Conservation (phyloP, 2,329 filamentous ascomycete genomes). For the Cladosporium velox region DNA sequence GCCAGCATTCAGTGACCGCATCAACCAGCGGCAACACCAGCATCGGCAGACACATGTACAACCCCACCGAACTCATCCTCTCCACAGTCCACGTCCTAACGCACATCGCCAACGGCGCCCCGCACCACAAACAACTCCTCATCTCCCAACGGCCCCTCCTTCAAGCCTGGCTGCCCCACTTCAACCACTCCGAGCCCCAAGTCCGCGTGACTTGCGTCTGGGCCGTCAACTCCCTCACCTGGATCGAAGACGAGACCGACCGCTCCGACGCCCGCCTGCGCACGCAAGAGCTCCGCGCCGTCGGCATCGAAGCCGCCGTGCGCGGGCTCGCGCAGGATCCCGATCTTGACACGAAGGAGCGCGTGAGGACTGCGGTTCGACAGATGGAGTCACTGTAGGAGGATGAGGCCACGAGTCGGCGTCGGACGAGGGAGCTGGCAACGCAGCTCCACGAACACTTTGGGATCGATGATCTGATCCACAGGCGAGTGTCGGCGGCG, state of each 20-base stretch:
- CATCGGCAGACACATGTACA: conserved; percentile 39
- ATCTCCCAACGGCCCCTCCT: conserved; percentile 77
- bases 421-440: neutral
- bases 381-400: conserved; percentile 54
- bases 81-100: conserved; percentile 80
- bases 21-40: conserved; percentile 44
- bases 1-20: conserved; percentile 24
- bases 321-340: conserved; percentile 53
- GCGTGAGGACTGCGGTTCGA: conserved; percentile 76
- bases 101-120: conserved; percentile 80
- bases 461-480: neutral
- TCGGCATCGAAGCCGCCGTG: conserved; percentile 46
- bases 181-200: conserved; percentile 69
- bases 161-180: conserved; percentile 70
- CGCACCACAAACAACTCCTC: conserved; percentile 75
- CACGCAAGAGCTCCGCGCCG: conserved; percentile 68
- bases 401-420: neutral
- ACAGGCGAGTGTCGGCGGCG: neutral
- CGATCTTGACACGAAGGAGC: conserved; percentile 80
- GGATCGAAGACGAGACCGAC: conserved; percentile 74
- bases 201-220: conserved; percentile 80
- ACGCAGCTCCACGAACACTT: neutral
- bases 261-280: conserved; percentile 64
- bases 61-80: conserved; percentile 66
- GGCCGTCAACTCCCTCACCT: conserved; percentile 82